Evolutionary conservation across 1,284 basidiomycete genomes (phyloP).

Genomic region (Heterobasidion occidentale): DNA sequence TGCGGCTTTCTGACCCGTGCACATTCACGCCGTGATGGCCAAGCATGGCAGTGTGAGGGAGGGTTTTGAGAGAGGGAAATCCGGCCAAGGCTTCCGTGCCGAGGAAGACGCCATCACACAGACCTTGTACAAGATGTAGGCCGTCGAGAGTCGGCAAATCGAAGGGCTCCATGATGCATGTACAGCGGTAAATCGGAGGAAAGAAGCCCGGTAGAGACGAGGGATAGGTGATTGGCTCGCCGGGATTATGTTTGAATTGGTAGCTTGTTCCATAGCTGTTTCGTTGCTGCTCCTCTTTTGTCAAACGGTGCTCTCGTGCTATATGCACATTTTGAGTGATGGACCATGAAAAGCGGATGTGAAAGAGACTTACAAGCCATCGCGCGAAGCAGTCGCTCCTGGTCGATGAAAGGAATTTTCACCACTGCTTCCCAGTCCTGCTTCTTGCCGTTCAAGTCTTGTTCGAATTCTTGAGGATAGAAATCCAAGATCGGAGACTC

Average conservation of each 20-base stretch:
- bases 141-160: conserved; percentile 86
- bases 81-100: conserved; percentile 87
- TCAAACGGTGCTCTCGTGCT: conserved; percentile 76
- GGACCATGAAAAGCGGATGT: neutral
- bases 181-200: conserved; percentile 81
- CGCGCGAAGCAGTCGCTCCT: conserved; percentile 70
- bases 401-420: conserved; percentile 98
- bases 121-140: conserved; percentile 78
- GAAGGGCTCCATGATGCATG: conserved; percentile 75
- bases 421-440: conserved; percentile 98
- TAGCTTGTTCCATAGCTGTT: conserved; percentile 80
- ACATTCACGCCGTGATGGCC: conserved; percentile 90
- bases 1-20: conserved; percentile 84
- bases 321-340: neutral
- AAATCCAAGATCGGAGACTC: conserved; percentile 92
- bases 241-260: conserved; percentile 69
- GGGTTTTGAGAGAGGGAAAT: conserved; percentile 90
- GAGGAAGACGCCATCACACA: conserved; percentile 84
- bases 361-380: conserved; percentile 58
- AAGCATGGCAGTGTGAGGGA: conserved; percentile 73
- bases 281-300: conserved; percentile 68
- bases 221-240: conserved; percentile 65
- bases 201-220: conserved; percentile 94
- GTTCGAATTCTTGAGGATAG: conserved; percentile 88
- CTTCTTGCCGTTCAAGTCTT: conserved; percentile 97